Conservation (phyloP, 495 filamentous ascomycete species). For the Gamarada debralockiae region DNA sequence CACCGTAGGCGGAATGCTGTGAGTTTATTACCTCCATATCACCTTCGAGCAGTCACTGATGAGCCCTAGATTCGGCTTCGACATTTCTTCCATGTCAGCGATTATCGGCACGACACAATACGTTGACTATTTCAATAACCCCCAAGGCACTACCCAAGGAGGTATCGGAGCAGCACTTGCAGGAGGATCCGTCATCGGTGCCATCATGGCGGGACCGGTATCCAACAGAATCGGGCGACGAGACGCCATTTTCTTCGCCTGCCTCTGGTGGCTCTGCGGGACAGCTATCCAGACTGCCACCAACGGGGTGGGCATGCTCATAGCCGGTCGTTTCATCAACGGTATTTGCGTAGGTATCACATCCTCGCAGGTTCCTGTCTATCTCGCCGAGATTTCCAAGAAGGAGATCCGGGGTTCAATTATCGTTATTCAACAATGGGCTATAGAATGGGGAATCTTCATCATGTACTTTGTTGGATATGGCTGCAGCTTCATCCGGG, state of each 20-base stretch:
- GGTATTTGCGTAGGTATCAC: conserved; percentile 72
- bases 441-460: conserved; percentile 67
- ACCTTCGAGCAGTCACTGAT: no score
- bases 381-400: conserved; percentile 69
- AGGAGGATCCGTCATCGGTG: conserved; percentile 63
- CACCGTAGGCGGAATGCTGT: conserved; percentile 58
- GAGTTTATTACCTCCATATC: no score
- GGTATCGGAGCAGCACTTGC: conserved; percentile 63
- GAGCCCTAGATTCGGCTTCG: conserved; percentile 64
- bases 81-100: conserved; percentile 69
- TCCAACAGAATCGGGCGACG: conserved; percentile 65
- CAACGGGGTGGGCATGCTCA: conserved; percentile 56
- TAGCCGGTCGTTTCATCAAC: conserved; percentile 68
- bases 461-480: conserved; percentile 61
- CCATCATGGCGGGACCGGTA: conserved; percentile 51
- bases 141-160: conserved; percentile 58
- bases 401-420: conserved; percentile 56
- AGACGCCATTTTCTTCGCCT: conserved; percentile 62
- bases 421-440: conserved; percentile 71
- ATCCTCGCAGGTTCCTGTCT: conserved; percentile 77
- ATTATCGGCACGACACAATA: conserved; percentile 70
- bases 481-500: conserved; percentile 57
- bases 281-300: conserved; percentile 62
- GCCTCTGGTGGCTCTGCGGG: conserved; percentile 66
- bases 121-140: conserved; percentile 60